Percentiles rank a stretch among this genome's conserved stretches.
phyloP scores from a whole-genome alignment of 805 yeast genomes.

The Blastobotrys terrestris region DNA sequence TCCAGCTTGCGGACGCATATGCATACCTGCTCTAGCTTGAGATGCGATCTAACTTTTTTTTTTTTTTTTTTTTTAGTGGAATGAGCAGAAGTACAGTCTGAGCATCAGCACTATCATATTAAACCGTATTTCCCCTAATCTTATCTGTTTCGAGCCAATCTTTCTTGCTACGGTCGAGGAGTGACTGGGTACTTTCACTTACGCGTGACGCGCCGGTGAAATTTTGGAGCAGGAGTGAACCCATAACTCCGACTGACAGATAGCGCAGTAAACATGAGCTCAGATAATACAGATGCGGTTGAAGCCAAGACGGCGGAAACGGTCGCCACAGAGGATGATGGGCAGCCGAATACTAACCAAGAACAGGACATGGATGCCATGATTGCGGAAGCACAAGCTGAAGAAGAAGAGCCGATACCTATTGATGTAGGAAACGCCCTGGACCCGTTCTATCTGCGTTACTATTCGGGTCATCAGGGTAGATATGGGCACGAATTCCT shows the following conservation, averaged over 20 bases:
- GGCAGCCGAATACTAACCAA: background rate
- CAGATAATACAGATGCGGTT: background rate
- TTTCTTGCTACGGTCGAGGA: no score
- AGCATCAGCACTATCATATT: no score
- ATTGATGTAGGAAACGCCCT: conserved; percentile 8
- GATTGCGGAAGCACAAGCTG: background rate
- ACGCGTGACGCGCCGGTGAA: background rate
- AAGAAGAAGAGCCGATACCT: conserved; percentile 1
- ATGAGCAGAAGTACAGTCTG: no score
- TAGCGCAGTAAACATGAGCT: background rate
- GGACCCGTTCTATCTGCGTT: conserved; percentile 36
- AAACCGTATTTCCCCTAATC: no score
- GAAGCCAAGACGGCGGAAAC: background rate
- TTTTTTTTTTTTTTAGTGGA: no score
- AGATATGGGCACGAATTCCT: conserved; percentile 42
- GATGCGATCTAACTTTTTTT: no score
- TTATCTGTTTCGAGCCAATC: no score
- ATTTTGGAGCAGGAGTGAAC: background rate
- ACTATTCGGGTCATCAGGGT: conserved; percentile 41
- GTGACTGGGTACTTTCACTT: no score
- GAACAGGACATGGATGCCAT: background rate
- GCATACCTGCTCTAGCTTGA: no score
- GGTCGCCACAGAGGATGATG: background rate
- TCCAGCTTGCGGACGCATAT: no score
- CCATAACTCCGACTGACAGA: background rate